Evolutionary conservation across 139 green algal genomes (phyloP), one percentile per base, ranked within the genome.

Genomic region (Pleodorina starrii): DNA sequence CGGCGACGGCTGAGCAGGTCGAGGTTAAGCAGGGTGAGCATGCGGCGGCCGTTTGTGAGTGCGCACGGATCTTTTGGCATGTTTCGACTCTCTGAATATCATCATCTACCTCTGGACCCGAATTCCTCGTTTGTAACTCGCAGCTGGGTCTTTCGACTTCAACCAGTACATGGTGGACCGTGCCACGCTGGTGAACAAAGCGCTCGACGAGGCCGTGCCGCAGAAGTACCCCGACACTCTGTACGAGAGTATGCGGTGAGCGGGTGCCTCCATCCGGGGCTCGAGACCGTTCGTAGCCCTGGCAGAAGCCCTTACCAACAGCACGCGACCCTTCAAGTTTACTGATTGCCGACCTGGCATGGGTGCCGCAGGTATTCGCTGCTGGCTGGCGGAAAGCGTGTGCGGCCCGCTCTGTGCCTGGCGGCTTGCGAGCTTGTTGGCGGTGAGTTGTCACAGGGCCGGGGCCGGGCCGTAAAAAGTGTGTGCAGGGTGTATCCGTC

Each of bases 361-460:
- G 25, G 25, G 54, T 12, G 54, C 27, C 38, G 36, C 88, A 96
- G 95, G 86, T 99, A 99, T 91, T 98, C 96, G 0, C 88, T 99
- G 71, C 90, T 99, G 36, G 97, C 96, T 38, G 98, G 98, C 48
- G 98, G 98, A 81, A 99, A 99, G 94, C 94, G 98, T 43, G 96
- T 99, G 72, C 93, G 98, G 19, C 98, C 98, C 4, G 95, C 95
- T 5, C 94, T 99, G 46, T 99, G 96, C 90, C 92, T 99, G 46
- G 98, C 98, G 21, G 96, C 98, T 5, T 99, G 97, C 88, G 97
- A 99, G 90, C 92, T 99, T 10, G 96, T 99, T 29, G 98, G 98
- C 57, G 98, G 96, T 94, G 63, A 89, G 91, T 50, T 60, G 25
- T 66, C 21, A 12, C 25, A 66, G n/a, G n/a, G n/a, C n/a, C n/a